These are phyloP conservation scores for Trichoderma gracile DNA, from an alignment of 2,329 filamentous ascomycete species.

Conservation along the genomic window DNA sequence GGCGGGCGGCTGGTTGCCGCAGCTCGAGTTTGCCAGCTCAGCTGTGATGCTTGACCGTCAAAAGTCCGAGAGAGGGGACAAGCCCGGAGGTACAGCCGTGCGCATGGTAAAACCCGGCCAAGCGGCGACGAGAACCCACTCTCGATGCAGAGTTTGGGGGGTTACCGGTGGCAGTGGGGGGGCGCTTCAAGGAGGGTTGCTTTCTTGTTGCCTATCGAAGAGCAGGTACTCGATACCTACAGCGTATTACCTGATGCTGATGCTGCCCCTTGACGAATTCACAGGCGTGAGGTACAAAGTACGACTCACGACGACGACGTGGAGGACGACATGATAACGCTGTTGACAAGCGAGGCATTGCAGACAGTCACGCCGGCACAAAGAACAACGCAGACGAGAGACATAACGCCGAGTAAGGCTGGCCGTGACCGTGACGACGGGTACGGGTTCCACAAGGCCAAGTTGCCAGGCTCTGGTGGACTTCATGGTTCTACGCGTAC, in stretches of 20 bases:
- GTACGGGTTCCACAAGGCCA: constrained; percentile 6
- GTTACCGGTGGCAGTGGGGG: constrained; percentile 13
- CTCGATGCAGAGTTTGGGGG: constrained; percentile 12
- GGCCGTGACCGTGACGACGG: neutral
- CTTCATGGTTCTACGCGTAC: too few species aligned
- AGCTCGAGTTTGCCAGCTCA: constrained; percentile 20
- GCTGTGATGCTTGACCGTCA: neutral
- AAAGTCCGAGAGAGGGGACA: constrained; percentile 13
- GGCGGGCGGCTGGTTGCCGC: constrained; percentile 5
- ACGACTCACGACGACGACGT: neutral
- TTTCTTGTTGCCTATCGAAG: neutral
- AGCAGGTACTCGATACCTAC: too few species aligned
- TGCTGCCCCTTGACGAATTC: too few species aligned
- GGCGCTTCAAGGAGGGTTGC: neutral
- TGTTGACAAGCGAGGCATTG: neutral
- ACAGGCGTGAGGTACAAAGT: neutral
- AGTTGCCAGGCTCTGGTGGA: constrained; percentile 3
- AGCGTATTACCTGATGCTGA: neutral
- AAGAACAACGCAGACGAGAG: neutral
- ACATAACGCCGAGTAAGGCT: neutral
- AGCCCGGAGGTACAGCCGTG: constrained; percentile 15
- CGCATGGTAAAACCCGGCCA: constrained; percentile 12
- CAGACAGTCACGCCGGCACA: neutral
- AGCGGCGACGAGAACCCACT: constrained; percentile 12
- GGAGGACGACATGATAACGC: neutral